Evolutionary conservation across 257 asterid genomes (phyloP).

Genomic region (Capsicum pubescens): DNA sequence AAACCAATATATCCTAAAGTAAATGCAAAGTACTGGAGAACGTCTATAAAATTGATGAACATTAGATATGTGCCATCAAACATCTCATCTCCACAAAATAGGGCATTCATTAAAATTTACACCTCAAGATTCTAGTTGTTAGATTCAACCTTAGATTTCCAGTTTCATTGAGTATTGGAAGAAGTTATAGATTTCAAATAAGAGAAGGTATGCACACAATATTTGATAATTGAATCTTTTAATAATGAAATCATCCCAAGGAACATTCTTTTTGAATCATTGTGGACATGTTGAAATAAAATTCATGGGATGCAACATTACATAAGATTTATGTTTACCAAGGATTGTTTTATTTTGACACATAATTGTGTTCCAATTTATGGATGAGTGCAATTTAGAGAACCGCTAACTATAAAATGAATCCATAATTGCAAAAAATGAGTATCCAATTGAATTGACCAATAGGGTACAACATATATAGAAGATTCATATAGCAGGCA

Average conservation of each 20-base stretch:
- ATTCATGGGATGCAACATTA: background rate
- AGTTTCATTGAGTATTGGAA: background rate
- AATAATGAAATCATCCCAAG: background rate
- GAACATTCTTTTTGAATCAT: background rate
- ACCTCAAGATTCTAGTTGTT: background rate
- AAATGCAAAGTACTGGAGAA: background rate
- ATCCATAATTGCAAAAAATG: background rate
- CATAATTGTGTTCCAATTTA: too few species aligned
- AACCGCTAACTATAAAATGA: background rate
- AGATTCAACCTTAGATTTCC: background rate
- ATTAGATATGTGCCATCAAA: constrained; percentile 7
- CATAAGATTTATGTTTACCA: background rate
- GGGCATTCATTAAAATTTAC: background rate
- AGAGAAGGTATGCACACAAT: background rate
- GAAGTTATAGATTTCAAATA: background rate
- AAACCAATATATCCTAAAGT: background rate
- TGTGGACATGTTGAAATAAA: background rate
- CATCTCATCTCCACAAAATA: background rate
- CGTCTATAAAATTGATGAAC: background rate
- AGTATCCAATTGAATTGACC: background rate
- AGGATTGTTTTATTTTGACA: background rate
- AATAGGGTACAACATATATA: background rate
- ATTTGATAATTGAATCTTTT: background rate
- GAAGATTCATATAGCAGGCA: background rate
- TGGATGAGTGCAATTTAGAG: background rate